phyloP scores from a whole-genome alignment of 768 basidiomycete genomes.

The Phylloporus arenicola region DNA sequence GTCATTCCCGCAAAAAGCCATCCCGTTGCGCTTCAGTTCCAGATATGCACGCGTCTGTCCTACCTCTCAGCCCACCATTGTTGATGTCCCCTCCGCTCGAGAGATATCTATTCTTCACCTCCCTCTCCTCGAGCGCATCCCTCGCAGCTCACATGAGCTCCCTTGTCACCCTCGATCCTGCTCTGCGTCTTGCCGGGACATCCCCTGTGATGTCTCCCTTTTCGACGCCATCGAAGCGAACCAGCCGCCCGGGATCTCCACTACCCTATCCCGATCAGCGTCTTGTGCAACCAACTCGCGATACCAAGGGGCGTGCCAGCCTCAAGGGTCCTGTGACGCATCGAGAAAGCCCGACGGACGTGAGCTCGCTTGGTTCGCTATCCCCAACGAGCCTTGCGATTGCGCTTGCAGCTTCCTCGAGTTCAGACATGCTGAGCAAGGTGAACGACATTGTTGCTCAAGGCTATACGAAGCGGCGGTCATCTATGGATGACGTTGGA shows the following conservation, averaged over 20 bases:
- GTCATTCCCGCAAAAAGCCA: constrained; percentile 1
- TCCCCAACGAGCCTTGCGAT: constrained; percentile 22
- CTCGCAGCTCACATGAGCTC: constrained; percentile 6
- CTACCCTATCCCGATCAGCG: constrained; percentile 17
- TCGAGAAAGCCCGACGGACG: constrained; percentile 3
- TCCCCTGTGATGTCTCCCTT: constrained; percentile 17
- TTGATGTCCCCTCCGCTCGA: constrained; percentile 55
- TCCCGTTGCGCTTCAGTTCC: constrained; percentile 13
- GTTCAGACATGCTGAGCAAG: constrained; percentile 24
- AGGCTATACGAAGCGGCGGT: constrained; percentile 29
- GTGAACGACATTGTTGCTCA: constrained; percentile 35
- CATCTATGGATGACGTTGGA: background rate
- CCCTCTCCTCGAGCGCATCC: constrained; percentile 14
- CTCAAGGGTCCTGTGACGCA: constrained; percentile 1
- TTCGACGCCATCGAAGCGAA: constrained; percentile 14
- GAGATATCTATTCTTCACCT: constrained; percentile 48
- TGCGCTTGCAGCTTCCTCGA: constrained; percentile 20
- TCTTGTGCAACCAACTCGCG: background rate
- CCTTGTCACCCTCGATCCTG: background rate
- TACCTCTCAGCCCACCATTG: constrained; percentile 53
- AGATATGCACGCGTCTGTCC: constrained; percentile 33
- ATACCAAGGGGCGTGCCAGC: background rate
- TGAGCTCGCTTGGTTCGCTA: constrained; percentile 15
- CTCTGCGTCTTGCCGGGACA: background rate
- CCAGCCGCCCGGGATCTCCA: constrained; percentile 6